Percentiles rank a stretch among this genome's conserved stretches.
Evolutionary conservation across 192 early-diverging fungal genomes (phyloP).

Genomic region (Linnemannia hyalina): DNA sequence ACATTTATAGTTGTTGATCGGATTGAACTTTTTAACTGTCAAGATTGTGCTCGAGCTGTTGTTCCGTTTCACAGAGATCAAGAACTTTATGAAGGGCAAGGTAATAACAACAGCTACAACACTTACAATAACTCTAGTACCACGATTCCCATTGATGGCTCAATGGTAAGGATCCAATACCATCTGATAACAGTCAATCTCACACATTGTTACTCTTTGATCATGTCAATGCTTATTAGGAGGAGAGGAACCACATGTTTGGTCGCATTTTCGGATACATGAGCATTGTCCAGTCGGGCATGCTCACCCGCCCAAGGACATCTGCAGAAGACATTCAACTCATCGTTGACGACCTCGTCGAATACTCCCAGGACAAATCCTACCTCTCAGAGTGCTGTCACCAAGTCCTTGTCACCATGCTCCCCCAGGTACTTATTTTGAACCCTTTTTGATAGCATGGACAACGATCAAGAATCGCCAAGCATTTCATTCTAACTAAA

Average conservation of each 20-base stretch:
- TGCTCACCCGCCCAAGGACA: conserved; percentile 73
- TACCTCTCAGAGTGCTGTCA: conserved; percentile 87
- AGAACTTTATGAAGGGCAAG: conserved; percentile 75
- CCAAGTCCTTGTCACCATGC: conserved; percentile 73
- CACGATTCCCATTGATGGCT: no score
- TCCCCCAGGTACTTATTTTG: conserved; percentile 60
- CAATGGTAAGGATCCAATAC: background rate
- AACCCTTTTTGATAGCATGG: background rate
- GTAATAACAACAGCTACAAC: conserved; percentile 14
- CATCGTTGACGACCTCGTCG: conserved; percentile 76
- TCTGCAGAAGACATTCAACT: conserved; percentile 78
- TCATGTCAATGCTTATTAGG: conserved; percentile 55
- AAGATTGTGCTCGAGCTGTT: conserved; percentile 80
- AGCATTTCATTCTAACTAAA: background rate
- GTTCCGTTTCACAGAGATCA: conserved; percentile 73
- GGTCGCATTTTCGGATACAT: conserved; percentile 92
- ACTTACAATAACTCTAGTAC: no score
- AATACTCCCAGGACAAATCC: conserved; percentile 78
- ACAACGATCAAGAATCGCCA: background rate
- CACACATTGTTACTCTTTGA: background rate
- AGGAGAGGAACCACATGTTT: conserved; percentile 90
- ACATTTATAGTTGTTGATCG: conserved; percentile 42
- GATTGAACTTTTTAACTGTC: conserved; percentile 56
- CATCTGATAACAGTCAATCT: background rate
- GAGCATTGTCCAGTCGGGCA: conserved; percentile 84